phyloP scores from a whole-genome alignment of 169 alveolate species.

The Plasmodium sp. region DNA sequence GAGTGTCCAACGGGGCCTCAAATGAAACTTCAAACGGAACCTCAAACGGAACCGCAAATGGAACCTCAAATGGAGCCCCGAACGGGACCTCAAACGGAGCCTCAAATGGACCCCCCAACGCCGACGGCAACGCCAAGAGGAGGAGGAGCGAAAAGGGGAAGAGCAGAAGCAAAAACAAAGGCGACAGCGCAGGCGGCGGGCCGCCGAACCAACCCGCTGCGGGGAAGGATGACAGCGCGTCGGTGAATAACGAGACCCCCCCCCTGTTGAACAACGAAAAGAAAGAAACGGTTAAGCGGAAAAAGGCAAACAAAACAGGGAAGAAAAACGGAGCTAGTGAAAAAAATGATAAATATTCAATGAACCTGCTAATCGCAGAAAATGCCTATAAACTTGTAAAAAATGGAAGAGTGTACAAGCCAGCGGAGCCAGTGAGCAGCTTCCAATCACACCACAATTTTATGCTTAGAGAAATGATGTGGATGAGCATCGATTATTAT shows the following conservation, averaged over 20 bases:
- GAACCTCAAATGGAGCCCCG: neutral
- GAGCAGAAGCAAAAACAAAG: neutral
- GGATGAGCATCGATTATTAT: conserved; percentile 85
- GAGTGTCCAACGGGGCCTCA: neutral
- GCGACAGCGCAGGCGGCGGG: neutral
- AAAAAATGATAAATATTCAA: conserved; percentile 60
- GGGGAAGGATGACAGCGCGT: conserved; percentile 9
- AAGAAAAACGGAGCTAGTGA: conserved; percentile 34
- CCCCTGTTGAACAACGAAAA: conserved; percentile 22
- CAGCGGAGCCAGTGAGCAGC: conserved; percentile 17
- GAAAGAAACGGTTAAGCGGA: conserved; percentile 18
- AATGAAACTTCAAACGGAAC: neutral
- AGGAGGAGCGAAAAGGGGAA: conserved; percentile 9
- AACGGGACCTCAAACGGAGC: neutral
- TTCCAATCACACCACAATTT: conserved; percentile 78
- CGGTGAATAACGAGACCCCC: conserved; percentile 8
- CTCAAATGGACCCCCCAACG: neutral
- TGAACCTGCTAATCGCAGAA: conserved; percentile 61
- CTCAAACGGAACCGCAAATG: neutral
- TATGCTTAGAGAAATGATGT: conserved; percentile 81
- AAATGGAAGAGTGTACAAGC: conserved; percentile 65
- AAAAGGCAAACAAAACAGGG: conserved; percentile 29
- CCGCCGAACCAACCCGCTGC: neutral
- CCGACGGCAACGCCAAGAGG: neutral
- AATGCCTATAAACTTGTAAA: conserved; percentile 69